phyloP scores from a whole-genome alignment of 208 protist species.

The Entamoeba invadens region DNA sequence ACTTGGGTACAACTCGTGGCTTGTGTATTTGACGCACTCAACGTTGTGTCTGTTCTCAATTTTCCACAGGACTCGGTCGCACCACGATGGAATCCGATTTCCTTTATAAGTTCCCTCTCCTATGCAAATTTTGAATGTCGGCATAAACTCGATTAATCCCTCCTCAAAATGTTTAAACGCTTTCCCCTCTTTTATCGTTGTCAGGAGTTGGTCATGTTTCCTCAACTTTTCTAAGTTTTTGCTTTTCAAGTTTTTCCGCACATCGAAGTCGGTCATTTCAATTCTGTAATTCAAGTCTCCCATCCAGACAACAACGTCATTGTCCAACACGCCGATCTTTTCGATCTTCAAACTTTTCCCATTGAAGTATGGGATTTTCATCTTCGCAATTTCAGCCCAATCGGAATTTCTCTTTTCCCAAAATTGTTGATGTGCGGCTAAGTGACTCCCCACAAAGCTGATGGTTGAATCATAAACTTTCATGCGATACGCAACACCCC shows the following conservation, averaged over 20 bases:
- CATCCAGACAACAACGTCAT: constrained; percentile 66
- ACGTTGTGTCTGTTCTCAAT: neutral
- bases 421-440: constrained; percentile 62
- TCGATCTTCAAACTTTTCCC: neutral
- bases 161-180: constrained; percentile 50
- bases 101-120: neutral
- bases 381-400: constrained; percentile 51
- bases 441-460: constrained; percentile 62
- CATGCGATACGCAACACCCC: constrained; percentile 59
- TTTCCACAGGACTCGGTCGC: constrained; percentile 33
- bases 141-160: constrained; percentile 56
- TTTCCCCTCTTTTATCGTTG: constrained; percentile 38
- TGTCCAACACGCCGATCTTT: constrained; percentile 12
- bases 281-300: constrained; percentile 81
- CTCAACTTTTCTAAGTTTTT: neutral
- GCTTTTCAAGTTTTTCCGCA: neutral
- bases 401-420: constrained; percentile 56
- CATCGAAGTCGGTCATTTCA: constrained; percentile 32
- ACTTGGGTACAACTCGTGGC: neutral
- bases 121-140: constrained; percentile 51
- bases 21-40: neutral
- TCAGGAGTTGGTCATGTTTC: constrained; percentile 26
- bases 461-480: constrained; percentile 54
- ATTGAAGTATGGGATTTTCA: neutral
- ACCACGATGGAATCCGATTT: constrained; percentile 9